Percentiles rank a stretch among this genome's conserved stretches.
phyloP scores from a whole-genome alignment of 495 filamentous ascomycete species.

The Penicillium antarcticum region DNA sequence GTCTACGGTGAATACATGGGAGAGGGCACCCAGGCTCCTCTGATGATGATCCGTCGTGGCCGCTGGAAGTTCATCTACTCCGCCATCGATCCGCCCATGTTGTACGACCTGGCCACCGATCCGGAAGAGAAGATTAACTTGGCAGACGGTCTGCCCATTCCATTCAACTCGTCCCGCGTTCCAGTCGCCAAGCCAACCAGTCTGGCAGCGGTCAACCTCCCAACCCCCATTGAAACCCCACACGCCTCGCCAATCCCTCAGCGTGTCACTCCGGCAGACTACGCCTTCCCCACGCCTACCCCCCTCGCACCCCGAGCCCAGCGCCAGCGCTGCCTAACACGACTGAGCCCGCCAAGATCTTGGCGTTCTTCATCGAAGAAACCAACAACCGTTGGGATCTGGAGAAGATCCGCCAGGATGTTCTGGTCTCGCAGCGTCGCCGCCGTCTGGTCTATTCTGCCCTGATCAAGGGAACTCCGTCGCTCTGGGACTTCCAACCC shows the following conservation, averaged over 20 bases:
- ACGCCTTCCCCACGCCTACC: constrained; percentile 37
- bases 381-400: constrained; percentile 71
- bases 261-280: constrained; percentile 23
- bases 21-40: constrained; percentile 77
- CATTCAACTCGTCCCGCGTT: constrained; percentile 7
- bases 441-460: constrained; percentile 72
- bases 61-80: constrained; percentile 82
- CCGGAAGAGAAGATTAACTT: constrained; percentile 73
- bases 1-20: constrained; percentile 88
- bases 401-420: constrained; percentile 62
- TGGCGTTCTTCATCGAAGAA: constrained; percentile 62
- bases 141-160: constrained; percentile 39
- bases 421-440: constrained; percentile 67
- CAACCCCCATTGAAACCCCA: constrained; percentile 38
- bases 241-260: constrained; percentile 30
- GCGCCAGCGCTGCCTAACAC: constrained; percentile 31
- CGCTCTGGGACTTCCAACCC: constrained; percentile 77
- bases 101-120: constrained; percentile 71
- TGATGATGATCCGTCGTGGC: constrained; percentile 88
- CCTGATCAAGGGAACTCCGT: constrained; percentile 63
- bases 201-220: constrained; percentile 25
- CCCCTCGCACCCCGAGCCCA: constrained; percentile 41
- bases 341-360: constrained; percentile 43
- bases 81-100: constrained; percentile 72
- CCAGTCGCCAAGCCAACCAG: constrained; percentile 12